Evolutionary conservation across 2,329 filamentous ascomycete species (phyloP), one percentile per base, ranked within the genome.

Genomic region (Exophiala mesophila): DNA sequence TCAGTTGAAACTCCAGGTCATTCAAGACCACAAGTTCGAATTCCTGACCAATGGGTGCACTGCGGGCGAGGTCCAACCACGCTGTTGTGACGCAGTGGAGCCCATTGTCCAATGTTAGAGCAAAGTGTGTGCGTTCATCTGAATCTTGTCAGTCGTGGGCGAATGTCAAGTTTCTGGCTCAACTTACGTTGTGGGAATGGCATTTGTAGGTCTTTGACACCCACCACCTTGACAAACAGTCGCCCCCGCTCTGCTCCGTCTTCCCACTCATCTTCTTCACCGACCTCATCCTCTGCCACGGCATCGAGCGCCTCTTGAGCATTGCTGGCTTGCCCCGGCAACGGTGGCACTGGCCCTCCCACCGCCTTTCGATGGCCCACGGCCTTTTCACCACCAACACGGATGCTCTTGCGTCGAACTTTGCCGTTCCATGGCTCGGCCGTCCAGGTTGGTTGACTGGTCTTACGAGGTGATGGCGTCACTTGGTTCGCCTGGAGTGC

Each of bases 1-100:
- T 97, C 28, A 98, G 78, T 66, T 98, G 92, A 69, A 98, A 98
- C 64, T 98, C 92, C n/a, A 98, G 79, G 56, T 98, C 92, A 55
- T 95, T 92, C 36, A 94, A 83, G 18, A 98, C 92, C 21, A 97
- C 89, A 32, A 98, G 80, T 68, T 98, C 92, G 57, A 98, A 98
- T 62, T 98, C 92, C 60, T 98, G 92, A 5, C 90, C 92, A 55
- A 98, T 97, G 0, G 92, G 88, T 2, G 92, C 90, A 46, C 85
- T 90, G 55, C 85, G 85, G 15, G 88, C 88, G 46, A 98, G 73
- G 63, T 98, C 92, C 6, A 97, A 74, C 86, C 88, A 96, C 1
- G 88, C 83, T 3, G 92, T 98, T 0, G 92, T 98, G 12, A 98
- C 92, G 58, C 92, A 98, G 63, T 98, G 92, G 1, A 98, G 79